phyloP scores from a whole-genome alignment of 2,329 filamentous ascomycete genomes.

The Curvularia verruculosa region DNA sequence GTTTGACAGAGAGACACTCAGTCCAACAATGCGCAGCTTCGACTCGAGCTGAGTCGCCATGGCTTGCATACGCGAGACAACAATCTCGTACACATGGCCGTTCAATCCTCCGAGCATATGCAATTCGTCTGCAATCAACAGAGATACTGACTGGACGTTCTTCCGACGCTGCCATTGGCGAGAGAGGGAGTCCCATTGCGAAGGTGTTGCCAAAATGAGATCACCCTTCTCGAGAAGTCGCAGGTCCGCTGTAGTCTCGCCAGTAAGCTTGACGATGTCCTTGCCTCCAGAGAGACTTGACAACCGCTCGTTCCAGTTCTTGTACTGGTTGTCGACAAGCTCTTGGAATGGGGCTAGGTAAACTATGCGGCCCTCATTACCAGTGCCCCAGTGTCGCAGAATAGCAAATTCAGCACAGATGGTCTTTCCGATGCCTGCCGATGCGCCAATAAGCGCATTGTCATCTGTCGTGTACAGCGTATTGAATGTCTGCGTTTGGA shows the following conservation, averaged over 20 bases:
- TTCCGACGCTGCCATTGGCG: constrained; percentile 96
- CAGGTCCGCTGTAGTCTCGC: constrained; percentile 88
- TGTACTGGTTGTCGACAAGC: constrained; percentile 78
- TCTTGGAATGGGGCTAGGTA: constrained; percentile 97
- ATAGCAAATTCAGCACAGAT: constrained; percentile 95
- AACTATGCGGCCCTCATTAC: constrained; percentile 76
- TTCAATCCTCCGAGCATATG: constrained; percentile 87
- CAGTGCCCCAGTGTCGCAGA: constrained; percentile 81
- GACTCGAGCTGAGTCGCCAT: constrained; percentile 88
- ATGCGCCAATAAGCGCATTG: constrained; percentile 91
- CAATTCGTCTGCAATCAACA: constrained; percentile 94
- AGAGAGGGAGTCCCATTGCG: constrained; percentile 95
- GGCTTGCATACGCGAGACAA: constrained; percentile 97
- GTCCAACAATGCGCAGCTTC: constrained; percentile 82
- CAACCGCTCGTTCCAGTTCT: constrained; percentile 85
- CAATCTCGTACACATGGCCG: constrained; percentile 92
- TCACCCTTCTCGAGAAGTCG: constrained; percentile 87
- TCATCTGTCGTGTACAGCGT: constrained; percentile 89
- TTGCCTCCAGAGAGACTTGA: constrained; percentile 78
- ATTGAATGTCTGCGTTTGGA: constrained; percentile 97
- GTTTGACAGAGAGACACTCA: constrained; percentile 91
- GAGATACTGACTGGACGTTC: constrained; percentile 86
- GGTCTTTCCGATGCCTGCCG: constrained; percentile 94
- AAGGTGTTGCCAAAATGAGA: constrained; percentile 87
- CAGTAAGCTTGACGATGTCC: constrained; percentile 88